Evolutionary conservation across 169 alveolate species (phyloP).

Genomic region (Eimeria falciformis): DNA sequence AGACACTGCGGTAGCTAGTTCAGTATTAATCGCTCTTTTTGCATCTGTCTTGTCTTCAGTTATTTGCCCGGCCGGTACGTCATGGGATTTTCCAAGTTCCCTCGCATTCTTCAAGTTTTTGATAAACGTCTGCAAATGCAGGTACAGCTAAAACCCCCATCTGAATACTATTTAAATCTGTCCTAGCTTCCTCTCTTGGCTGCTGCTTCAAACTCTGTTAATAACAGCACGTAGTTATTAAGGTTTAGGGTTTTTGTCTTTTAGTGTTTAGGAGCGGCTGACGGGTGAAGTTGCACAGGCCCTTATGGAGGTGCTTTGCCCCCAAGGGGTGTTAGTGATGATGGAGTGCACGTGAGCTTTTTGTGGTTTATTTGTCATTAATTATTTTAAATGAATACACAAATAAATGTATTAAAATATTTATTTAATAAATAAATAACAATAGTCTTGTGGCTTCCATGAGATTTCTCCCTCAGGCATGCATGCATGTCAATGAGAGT

Average conservation of each 20-base stretch:
- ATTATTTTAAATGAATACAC: too few species aligned
- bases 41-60: conserved; percentile 34
- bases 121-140: conserved; percentile 77
- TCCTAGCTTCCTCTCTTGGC: background rate
- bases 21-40: background rate
- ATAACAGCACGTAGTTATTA: background rate
- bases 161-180: background rate
- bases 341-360: conserved; percentile 1
- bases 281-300: conserved; percentile 36
- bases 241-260: background rate
- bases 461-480: background rate
- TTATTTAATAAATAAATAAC: too few species aligned
- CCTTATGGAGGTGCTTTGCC: background rate
- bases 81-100: conserved; percentile 76
- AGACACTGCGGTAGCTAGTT: background rate
- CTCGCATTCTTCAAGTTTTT: conserved; percentile 70
- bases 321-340: conserved; percentile 42
- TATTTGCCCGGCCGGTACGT: conserved; percentile 75
- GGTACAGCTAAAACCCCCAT: background rate
- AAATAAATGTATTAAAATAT: too few species aligned
- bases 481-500: background rate
- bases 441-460: background rate
- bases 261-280: conserved; percentile 34
- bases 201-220: background rate
- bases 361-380: too few species aligned